Base-by-base conservation (phyloP, 352 stramenopile genomes). In the Pilasporangium apinafurcum region DNA sequence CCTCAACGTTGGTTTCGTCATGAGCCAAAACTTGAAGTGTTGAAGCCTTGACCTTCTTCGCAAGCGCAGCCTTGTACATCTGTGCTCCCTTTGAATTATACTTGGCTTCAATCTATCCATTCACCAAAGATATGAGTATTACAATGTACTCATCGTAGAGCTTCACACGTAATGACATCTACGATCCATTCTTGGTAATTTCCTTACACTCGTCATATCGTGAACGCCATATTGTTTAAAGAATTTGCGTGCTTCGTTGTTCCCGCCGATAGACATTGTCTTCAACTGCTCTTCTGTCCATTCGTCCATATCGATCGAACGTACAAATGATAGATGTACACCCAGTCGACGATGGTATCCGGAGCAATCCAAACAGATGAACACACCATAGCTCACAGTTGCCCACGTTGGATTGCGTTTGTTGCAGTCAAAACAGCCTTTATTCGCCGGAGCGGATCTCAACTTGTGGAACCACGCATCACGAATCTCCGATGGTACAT, bases 331-430 rank as follows among this genome's bases (percentile, higher is more conserved):
- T 42, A 98, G 61, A 55, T 98, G 92, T 35, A 97, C 88, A 32
- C 93, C 93, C 37, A 98, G 59, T 25, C 83, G 83, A 26, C 93
- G 84, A 57, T 98, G 95, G 53, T 97, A 92, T 0, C 86, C 92
- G 2, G 86, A 96, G 65, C 93, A 98, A 54, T 97, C 92, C 32
- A 98, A 69, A 54, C 94, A 98, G 53, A 98, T 97, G 53, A 98
- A 97, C 31, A 98, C 87, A 52, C 94, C 94, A 62, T 97, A 98
- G 13, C 85, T 96, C 47, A 96, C 91, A 1, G 87, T 97, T 12
- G 92, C 92, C 94, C 95, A 98, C 37, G 76, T 96, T 29, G 95
- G 94, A 62, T 98, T 97, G 26, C 88, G 80, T 43, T 95, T 95
- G 53, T 86, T 93, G 70, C 95, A 98, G 72, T 98, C 95, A 61